Conservation (phyloP, 345 rosid species). For the Sonneratia caseolaris region DNA sequence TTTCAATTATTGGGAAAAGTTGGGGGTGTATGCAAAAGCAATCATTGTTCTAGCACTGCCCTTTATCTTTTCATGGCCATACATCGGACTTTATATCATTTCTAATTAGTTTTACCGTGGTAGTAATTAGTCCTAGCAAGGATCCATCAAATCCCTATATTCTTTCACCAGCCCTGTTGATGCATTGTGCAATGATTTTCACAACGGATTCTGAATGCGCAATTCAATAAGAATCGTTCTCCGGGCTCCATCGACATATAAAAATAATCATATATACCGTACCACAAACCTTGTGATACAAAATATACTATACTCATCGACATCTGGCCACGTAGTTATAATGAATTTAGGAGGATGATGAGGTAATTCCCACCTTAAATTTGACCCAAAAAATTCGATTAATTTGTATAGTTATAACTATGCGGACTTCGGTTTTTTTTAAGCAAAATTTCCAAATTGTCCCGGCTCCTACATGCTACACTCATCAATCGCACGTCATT, state of each 20-base stretch:
- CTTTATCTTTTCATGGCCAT: neutral
- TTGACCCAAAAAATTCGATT: too few relatives aligned
- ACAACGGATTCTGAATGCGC: neutral
- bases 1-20: slow-evolving; percentile 17
- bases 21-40: slow-evolving; percentile 20
- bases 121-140: neutral
- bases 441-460: too few relatives aligned
- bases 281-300: neutral
- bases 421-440: too few relatives aligned
- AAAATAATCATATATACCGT: neutral
- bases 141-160: neutral
- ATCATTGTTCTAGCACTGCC: neutral
- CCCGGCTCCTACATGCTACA: slow-evolving; percentile 3
- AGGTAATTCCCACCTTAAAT: too few relatives aligned
- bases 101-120: neutral
- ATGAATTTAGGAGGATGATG: too few relatives aligned
- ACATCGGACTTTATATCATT: neutral
- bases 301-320: too few relatives aligned
- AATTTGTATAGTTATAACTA: too few relatives aligned
- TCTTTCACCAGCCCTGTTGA: neutral
- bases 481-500: slow-evolving; percentile 34
- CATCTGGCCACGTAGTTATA: too few relatives aligned
- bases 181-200: neutral
- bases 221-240: too few relatives aligned
- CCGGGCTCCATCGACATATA: neutral